Conservation (phyloP, 2,329 filamentous ascomycete genomes). For the Stemphylium vesicarium region DNA sequence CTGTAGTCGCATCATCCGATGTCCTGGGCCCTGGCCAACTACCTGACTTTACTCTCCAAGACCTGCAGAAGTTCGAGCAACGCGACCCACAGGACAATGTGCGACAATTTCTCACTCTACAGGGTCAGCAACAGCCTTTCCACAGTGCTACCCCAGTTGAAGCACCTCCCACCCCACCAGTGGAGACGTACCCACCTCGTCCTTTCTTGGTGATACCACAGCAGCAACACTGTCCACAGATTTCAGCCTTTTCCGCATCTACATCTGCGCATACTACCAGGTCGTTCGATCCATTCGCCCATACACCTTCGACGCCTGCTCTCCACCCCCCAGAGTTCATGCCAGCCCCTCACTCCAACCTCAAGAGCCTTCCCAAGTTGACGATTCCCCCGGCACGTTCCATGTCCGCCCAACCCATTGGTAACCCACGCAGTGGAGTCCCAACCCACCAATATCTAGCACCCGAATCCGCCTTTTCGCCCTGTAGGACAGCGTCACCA, state of each 20-base stretch:
- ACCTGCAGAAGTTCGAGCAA: constrained; percentile 72
- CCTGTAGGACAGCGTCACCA: constrained; percentile 60
- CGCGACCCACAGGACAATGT: constrained; percentile 92
- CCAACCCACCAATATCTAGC: constrained; percentile 34
- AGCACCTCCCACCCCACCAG: constrained; percentile 47
- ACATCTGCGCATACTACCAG: constrained; percentile 42
- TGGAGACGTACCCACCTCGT: constrained; percentile 50
- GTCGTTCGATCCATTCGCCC: constrained; percentile 37
- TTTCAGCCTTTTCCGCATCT: constrained; percentile 45
- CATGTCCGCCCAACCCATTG: constrained; percentile 43
- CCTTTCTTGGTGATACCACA: constrained; percentile 41
- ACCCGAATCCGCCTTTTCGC: constrained; percentile 52
- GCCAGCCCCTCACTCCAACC: constrained; percentile 57
- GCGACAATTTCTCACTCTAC: constrained; percentile 86
- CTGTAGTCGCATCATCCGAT: constrained; percentile 89
- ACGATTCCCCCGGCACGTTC: constrained; percentile 58
- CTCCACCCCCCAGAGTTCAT: constrained; percentile 49
- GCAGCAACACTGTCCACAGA: constrained; percentile 33
- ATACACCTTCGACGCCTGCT: constrained; percentile 30
- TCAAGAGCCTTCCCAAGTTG: constrained; percentile 63
- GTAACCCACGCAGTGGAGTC: constrained; percentile 33
- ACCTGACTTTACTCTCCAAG: constrained; percentile 71
- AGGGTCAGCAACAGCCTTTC: constrained; percentile 68
- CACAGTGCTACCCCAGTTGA: constrained; percentile 71
- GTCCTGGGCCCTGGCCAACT: constrained; percentile 74